Evolutionary conservation across 768 basidiomycete genomes (phyloP).

Genomic region (Sporobolomyces phaffii): DNA sequence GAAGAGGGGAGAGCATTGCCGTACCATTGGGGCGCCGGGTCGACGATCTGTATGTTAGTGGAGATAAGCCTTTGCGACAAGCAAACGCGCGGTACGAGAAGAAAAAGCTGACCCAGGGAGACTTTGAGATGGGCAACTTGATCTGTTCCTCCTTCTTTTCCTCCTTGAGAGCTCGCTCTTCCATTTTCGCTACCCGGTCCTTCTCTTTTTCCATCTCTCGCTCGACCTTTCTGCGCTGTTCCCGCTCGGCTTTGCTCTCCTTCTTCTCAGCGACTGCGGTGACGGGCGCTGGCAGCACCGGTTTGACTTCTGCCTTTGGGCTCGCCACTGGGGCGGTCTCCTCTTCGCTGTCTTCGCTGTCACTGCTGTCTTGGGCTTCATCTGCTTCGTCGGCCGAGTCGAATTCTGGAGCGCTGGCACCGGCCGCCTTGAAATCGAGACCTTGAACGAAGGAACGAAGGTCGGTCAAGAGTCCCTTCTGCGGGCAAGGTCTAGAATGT

Average conservation of each 20-base stretch:
- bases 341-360: slow-evolving; percentile 21
- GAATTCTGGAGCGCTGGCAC: slow-evolving; percentile 19
- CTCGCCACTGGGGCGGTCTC: too few relatives aligned
- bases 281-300: background rate
- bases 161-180: background rate
- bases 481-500: too few relatives aligned
- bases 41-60: slow-evolving; percentile 31
- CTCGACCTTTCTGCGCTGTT: slow-evolving; percentile 19
- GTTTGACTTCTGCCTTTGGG: slow-evolving; percentile 6
- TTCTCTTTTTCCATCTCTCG: slow-evolving; percentile 22
- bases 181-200: background rate
- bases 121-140: slow-evolving; percentile 12
- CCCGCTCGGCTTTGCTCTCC: slow-evolving; percentile 28
- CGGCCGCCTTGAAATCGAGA: slow-evolving; percentile 42
- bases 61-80: background rate
- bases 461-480: slow-evolving; percentile 52
- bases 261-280: slow-evolving; percentile 14
- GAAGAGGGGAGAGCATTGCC: slow-evolving; percentile 24
- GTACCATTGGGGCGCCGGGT: slow-evolving; percentile 42
- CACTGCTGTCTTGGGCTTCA: slow-evolving; percentile 3
- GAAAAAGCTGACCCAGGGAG: slow-evolving; percentile 4
- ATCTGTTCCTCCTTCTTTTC: slow-evolving; percentile 3
- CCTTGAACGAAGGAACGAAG: slow-evolving; percentile 52
- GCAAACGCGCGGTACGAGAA: too few relatives aligned
- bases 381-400: slow-evolving; percentile 41